Percentiles rank a stretch among this genome's conserved stretches.
Conservation (phyloP, 192 early-diverging fungal genomes). For the Dissophora globulifera region DNA sequence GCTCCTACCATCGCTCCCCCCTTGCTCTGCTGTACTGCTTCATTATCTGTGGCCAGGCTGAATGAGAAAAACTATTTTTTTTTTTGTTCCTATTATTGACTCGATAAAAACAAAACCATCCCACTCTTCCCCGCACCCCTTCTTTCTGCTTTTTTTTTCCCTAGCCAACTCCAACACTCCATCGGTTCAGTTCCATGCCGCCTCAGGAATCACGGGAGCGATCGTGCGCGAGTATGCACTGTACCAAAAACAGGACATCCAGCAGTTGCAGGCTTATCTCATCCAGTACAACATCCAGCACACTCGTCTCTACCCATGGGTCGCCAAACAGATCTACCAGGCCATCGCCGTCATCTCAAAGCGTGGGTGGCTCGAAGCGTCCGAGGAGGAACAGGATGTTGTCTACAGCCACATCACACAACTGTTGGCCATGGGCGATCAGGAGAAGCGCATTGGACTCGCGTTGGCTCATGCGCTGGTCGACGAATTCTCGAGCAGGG, state of each 20-base stretch:
- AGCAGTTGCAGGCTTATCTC: constrained; percentile 66
- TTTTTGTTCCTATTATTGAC: constrained; percentile 8
- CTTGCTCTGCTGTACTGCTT: too few relatives aligned
- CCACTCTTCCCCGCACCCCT: too few relatives aligned
- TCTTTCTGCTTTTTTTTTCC: not conserved
- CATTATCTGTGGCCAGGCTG: too few relatives aligned
- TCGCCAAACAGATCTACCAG: constrained; percentile 64
- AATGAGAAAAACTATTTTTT: too few relatives aligned
- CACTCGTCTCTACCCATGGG: constrained; percentile 62
- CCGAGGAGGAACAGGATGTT: constrained; percentile 62
- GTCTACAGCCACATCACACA: constrained; percentile 64
- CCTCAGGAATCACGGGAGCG: constrained; percentile 64
- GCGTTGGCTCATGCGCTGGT: constrained; percentile 62
- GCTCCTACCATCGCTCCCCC: too few relatives aligned
- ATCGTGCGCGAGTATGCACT: constrained; percentile 67
- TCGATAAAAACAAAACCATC: too few relatives aligned
- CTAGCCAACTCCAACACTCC: constrained; percentile 66
- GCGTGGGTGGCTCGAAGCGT: constrained; percentile 68
- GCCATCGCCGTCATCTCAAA: constrained; percentile 73
- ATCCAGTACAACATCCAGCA: constrained; percentile 65
- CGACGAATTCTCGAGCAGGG: constrained; percentile 71
- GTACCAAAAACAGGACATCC: constrained; percentile 63
- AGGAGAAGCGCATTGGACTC: constrained; percentile 61
- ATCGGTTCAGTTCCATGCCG: constrained; percentile 71
- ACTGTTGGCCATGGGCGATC: constrained; percentile 57